Evolutionary conservation across 352 stramenopile species (phyloP), one percentile per base, ranked within the genome.

Genomic region (Globisporangium abappressorium): DNA sequence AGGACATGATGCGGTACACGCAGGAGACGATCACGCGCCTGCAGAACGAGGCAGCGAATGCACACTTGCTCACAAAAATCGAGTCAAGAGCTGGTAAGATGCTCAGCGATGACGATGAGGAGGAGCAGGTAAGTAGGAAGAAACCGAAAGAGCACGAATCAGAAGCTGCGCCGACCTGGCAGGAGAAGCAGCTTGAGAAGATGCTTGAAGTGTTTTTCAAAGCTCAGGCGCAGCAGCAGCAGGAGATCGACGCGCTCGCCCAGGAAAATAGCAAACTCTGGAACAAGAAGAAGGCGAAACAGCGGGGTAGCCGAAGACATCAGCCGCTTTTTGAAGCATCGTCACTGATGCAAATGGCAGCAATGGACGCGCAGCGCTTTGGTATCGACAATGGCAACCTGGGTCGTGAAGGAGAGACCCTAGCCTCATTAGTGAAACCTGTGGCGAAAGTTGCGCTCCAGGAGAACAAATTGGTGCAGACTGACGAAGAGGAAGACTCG

Each of bases 1-100:
- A 84, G 15, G 87, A 93, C 59, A 80, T 92, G 71, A 76, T 81
- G 59, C 75, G 77, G 20, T 89, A 89, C 58, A 89, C 82, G 1
- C 76, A 91, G 49, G 76, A 91, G 46, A 71, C 82, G 6, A 76
- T 90, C 46, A 64, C 69, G 3, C 73, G 72, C 1, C 64, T 87
- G 34, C 75, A 89, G 60, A 66, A 71, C 0, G 82, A 89, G 34
- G 64, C 67, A 36, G 64, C 57, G 5, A 78, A 80, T 57, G 66
- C 77, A 1, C 70, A 72, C 18, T 22, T 74, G 7, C 20, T 74
- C 7, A 68, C 43, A 68, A 77, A 65, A 57, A 0, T 58, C 0
- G n/a, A 24, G 4, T 87, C 82, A 12, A 68, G 73, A 0, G 72
- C 75, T 22, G 84, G 84, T 12, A 56, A 57, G 22, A 60, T 92